These are phyloP conservation scores for Arthroderma sp. DNA, from an alignment of 2,329 filamentous ascomycete genomes.

Conservation along the genomic window DNA sequence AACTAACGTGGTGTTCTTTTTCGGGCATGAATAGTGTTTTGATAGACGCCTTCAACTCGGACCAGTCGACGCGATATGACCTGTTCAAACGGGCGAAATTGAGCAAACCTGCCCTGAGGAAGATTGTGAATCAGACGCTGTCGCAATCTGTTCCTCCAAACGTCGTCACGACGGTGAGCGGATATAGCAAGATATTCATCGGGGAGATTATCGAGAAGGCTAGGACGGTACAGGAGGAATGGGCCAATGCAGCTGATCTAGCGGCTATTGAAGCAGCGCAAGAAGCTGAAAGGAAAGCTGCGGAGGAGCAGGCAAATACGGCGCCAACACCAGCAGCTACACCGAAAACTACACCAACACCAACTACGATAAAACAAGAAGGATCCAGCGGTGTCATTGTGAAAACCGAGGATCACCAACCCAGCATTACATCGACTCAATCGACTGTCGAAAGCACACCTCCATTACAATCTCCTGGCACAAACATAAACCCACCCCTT, in stretches of 20 bases:
- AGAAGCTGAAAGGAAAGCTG: constrained; percentile 36
- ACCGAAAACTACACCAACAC: background rate
- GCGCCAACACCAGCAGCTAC: background rate
- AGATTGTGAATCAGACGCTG: constrained; percentile 54
- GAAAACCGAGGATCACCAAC: background rate
- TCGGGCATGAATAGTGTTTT: constrained; percentile 22
- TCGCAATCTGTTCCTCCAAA: constrained; percentile 53
- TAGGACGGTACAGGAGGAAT: constrained; percentile 46
- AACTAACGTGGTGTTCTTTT: constrained; percentile 9
- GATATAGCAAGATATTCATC: constrained; percentile 54
- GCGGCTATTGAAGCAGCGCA: constrained; percentile 42
- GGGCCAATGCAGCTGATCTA: constrained; percentile 38
- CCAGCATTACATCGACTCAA: background rate
- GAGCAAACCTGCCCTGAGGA: constrained; percentile 37
- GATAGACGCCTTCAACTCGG: constrained; percentile 34
- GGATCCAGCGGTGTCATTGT: background rate
- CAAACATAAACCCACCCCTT: background rate
- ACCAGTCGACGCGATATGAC: constrained; percentile 37
- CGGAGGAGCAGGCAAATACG: constrained; percentile 6
- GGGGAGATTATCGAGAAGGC: constrained; percentile 54
- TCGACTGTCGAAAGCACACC: background rate
- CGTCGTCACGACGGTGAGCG: constrained; percentile 51
- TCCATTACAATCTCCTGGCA: background rate
- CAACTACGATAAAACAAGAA: background rate
- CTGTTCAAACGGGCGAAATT: constrained; percentile 38